Evolutionary conservation across 73 alveolate species (phyloP).

Genomic region (Effrenium voratum): DNA sequence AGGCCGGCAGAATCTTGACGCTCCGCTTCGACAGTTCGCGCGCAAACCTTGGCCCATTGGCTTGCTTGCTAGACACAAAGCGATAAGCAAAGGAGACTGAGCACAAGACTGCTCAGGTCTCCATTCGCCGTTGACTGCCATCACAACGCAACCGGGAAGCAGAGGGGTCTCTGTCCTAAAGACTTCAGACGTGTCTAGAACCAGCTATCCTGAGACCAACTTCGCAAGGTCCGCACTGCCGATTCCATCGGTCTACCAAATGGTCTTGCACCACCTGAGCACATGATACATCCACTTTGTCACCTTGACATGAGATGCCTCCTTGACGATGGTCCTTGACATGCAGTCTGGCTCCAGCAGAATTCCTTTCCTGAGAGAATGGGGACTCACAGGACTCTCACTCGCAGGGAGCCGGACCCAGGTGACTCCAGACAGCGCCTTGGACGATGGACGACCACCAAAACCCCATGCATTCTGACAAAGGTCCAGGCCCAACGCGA

Average conservation of each 20-base stretch:
- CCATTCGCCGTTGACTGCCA: slow-evolving; percentile 79
- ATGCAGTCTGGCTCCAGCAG: slow-evolving; percentile 38
- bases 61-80: no score
- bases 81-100: neutral
- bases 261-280: slow-evolving; percentile 57
- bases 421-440: slow-evolving; percentile 50
- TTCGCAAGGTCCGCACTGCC: neutral
- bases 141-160: slow-evolving; percentile 55
- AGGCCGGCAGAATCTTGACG: slow-evolving; percentile 11
- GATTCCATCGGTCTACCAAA: slow-evolving; percentile 47
- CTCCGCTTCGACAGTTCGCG: slow-evolving; percentile 63
- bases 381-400: neutral
- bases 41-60: slow-evolving; percentile 54
- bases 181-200: no score
- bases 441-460: no score
- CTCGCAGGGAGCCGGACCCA: neutral
- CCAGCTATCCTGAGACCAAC: no score
- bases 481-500: slow-evolving; percentile 64
- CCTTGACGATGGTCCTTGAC: slow-evolving; percentile 44
- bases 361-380: slow-evolving; percentile 20
- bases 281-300: neutral
- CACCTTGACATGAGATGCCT: neutral
- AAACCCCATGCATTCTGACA: neutral
- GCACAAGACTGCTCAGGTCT: slow-evolving; percentile 22
- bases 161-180: slow-evolving; percentile 27